Evolutionary conservation across 305 asterid genomes (phyloP).

Genomic region (Fraxinus albicans): DNA sequence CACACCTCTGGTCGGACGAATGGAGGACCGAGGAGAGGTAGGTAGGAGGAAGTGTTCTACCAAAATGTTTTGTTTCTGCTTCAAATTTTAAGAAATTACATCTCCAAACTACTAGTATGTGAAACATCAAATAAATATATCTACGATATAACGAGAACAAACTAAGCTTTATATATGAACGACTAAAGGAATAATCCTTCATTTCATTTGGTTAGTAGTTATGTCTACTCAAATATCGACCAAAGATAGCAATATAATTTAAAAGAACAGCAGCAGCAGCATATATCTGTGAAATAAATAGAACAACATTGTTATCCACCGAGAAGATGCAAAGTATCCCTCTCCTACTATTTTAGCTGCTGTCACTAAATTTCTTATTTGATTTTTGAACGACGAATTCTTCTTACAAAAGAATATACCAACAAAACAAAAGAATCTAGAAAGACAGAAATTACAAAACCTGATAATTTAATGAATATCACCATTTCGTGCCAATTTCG

Average conservation of each 20-base stretch:
- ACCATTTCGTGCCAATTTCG: slow-evolving; percentile 26
- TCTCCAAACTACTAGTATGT: neutral
- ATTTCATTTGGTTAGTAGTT: neutral
- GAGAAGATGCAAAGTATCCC: slow-evolving; percentile 8
- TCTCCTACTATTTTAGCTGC: slow-evolving; percentile 18
- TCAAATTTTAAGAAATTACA: neutral
- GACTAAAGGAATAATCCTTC: neutral
- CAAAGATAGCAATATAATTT: neutral
- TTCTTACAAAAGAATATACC: slow-evolving; percentile 78
- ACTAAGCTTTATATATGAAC: neutral
- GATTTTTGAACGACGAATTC: slow-evolving; percentile 36
- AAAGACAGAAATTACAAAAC: slow-evolving; percentile 19
- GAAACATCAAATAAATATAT: neutral
- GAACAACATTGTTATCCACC: slow-evolving; percentile 17
- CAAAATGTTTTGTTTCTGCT: neutral
- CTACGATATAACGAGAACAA: neutral
- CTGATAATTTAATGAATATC: slow-evolving; percentile 36
- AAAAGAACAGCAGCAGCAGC: neutral
- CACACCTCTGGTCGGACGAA: neutral
- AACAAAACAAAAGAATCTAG: slow-evolving; percentile 44
- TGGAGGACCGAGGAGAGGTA: neutral
- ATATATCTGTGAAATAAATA: slow-evolving; percentile 6
- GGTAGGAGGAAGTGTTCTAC: neutral
- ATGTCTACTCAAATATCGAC: neutral
- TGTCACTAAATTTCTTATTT: slow-evolving; percentile 26